These are phyloP conservation scores for Arthrobotrys iridis DNA, from an alignment of 2,329 filamentous ascomycete species.

Conservation along the genomic window DNA sequence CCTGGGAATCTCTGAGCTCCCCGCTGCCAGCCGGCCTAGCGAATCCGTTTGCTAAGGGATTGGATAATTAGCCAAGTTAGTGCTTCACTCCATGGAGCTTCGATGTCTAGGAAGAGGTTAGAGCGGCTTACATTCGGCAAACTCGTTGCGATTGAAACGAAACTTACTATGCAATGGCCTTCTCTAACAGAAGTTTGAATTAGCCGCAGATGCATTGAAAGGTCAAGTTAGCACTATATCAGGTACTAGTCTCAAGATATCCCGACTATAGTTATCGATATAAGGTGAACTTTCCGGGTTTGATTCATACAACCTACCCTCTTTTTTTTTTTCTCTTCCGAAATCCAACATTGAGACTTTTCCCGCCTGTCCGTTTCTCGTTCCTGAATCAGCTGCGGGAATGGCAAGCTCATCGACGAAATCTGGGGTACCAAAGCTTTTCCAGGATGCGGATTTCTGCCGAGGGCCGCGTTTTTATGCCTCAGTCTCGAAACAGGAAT, in stretches of 20 bases:
- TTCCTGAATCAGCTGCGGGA: slow-evolving; percentile 21
- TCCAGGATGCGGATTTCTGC: slow-evolving; percentile 33
- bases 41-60: slow-evolving; percentile 47
- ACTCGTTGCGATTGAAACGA: slow-evolving; percentile 1
- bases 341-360: not conserved
- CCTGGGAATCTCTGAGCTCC: slow-evolving; percentile 30
- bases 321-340: not conserved
- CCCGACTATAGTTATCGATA: not conserved
- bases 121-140: slow-evolving; percentile 52
- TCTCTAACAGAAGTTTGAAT: not conserved
- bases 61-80: slow-evolving; percentile 43
- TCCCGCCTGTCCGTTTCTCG: not conserved
- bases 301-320: not conserved
- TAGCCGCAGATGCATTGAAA: not conserved
- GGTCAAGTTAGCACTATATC: not conserved
- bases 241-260: not conserved
- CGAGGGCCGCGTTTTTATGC: slow-evolving; percentile 27
- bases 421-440: slow-evolving; percentile 43
- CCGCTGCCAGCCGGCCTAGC: slow-evolving; percentile 11
- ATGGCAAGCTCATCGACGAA: not conserved
- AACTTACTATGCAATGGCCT: not conserved
- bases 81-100: not conserved
- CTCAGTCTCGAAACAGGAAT: slow-evolving; percentile 26
- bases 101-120: slow-evolving; percentile 7
- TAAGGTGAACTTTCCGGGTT: not conserved